Evolutionary conservation across 768 basidiomycete species (phyloP), one percentile per base, ranked within the genome.

Genomic region (Psilocybe tampanensis): DNA sequence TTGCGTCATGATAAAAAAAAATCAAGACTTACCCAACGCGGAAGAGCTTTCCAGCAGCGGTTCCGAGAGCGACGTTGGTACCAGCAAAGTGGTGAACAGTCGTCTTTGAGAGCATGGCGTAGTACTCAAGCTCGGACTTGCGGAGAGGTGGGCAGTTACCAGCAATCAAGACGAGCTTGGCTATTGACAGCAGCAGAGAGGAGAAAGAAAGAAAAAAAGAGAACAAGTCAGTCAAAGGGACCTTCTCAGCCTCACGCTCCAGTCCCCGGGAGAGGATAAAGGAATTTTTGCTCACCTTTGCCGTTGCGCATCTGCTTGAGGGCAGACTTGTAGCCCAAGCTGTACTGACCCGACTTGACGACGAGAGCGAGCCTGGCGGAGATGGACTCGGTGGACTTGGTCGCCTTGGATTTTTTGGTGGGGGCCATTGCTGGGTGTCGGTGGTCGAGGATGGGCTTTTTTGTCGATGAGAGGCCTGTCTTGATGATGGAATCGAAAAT

Each of bases 71-170:
- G 66, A 98, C 94, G 73, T 99, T 99, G 62, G 95, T 95, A 62
- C 97, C 97, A 62, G 87, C 82, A 75, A 97, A 99, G 81, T 98
- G 95, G 80, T 98, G 97, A 55, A 98, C 96, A 56, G 92, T 87
- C 56, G 96, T 98, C 84, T 99, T 99, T 65, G 95, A 97, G 73
- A 99, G 84, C 95, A 97, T 97, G 79, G 95, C 97, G 73, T 98
- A 99, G 84, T 98, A 99, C 82, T 99, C 97, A 58, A 99, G 84
- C 83, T 99, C 97, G 59, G 96, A 98, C 77, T 97, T 97, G 76
- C 97, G 94, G 61, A 99, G 86, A 61, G 97, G 97, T 56, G 97
- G 97, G 81, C 95, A 97, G 81, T 99, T 99, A 66, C 94, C 95
- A 69, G 96, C 94, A 72, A 99, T 97, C 75, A 99, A 80, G 72